Evolutionary conservation across 2,329 filamentous ascomycete species (phyloP).

Genomic region (Trichoderma sp.): DNA sequence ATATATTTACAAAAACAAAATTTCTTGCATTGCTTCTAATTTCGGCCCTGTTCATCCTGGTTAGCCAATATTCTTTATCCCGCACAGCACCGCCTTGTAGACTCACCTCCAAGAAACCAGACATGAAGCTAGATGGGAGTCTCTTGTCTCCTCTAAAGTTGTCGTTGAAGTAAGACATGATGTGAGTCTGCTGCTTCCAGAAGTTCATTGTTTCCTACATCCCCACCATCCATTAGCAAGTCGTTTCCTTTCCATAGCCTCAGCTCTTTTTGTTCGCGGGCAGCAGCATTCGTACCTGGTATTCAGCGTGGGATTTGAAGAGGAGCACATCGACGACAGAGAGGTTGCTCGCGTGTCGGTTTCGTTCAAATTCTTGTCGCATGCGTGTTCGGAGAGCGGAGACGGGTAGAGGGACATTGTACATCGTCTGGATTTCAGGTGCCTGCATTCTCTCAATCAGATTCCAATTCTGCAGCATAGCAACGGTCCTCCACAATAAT

Average conservation of each 20-base stretch:
- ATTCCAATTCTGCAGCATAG: neutral
- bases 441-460: slow-evolving; percentile 60
- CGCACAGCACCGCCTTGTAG: neutral
- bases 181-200: slow-evolving; percentile 95
- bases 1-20: slow-evolving; percentile 44
- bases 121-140: slow-evolving; percentile 88
- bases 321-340: slow-evolving; percentile 86
- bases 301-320: slow-evolving; percentile 90
- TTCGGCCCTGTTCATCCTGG: slow-evolving; percentile 53
- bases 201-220: slow-evolving; percentile 94
- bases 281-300: slow-evolving; percentile 67
- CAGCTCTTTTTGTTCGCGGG: neutral
- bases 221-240: slow-evolving; percentile 22
- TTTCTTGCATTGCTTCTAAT: slow-evolving; percentile 47
- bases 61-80: slow-evolving; percentile 30
- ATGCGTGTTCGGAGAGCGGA: slow-evolving; percentile 89
- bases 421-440: slow-evolving; percentile 96
- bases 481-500: neutral
- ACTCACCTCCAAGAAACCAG: slow-evolving; percentile 89
- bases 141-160: slow-evolving; percentile 73
- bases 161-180: slow-evolving; percentile 96
- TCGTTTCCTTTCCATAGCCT: neutral
- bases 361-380: slow-evolving; percentile 93
- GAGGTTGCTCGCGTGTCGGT: slow-evolving; percentile 90
- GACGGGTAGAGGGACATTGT: slow-evolving; percentile 87